Evolutionary conservation across 1,284 basidiomycete species (phyloP).

Genomic region (Pseudozyma sp.): DNA sequence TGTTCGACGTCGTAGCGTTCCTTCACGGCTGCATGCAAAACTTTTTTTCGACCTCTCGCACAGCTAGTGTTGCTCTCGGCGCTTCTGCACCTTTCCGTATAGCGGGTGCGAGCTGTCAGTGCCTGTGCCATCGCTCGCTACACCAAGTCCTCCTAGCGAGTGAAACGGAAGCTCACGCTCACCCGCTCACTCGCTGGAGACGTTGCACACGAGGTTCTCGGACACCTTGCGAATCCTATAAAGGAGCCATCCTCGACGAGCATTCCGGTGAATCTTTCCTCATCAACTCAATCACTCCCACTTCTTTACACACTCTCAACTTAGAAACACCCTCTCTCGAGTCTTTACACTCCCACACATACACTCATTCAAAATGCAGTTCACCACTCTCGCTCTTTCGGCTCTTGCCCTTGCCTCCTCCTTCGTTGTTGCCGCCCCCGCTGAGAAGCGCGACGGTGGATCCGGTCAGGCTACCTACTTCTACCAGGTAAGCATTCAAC

Average conservation of each 20-base stretch:
- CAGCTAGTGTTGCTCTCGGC: too few relatives aligned
- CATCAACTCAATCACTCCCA: constrained; percentile 11
- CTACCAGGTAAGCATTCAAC: constrained; percentile 26
- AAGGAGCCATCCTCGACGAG: constrained; percentile 5
- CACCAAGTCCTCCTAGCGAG: neutral
- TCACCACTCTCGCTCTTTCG: constrained; percentile 45
- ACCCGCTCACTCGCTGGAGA: neutral
- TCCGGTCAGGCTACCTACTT: constrained; percentile 52
- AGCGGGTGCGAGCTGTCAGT: neutral
- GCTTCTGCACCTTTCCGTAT: too few relatives aligned
- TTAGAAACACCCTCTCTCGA: neutral
- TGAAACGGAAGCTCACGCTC: neutral
- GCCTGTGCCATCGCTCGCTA: neutral
- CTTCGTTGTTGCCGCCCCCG: constrained; percentile 36
- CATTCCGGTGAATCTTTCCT: neutral
- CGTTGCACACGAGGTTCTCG: neutral
- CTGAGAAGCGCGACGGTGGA: constrained; percentile 35
- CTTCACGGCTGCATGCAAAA: constrained; percentile 1
- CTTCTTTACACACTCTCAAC: neutral
- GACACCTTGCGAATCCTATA: constrained; percentile 21
- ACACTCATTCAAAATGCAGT: constrained; percentile 38
- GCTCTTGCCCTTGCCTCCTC: constrained; percentile 39
- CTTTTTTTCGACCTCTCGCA: neutral
- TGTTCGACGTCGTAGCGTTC: constrained; percentile 2
- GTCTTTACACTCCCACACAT: neutral